Evolutionary conservation across 352 stramenopile genomes (phyloP).

Genomic region (Phytophthora pistaciae): DNA sequence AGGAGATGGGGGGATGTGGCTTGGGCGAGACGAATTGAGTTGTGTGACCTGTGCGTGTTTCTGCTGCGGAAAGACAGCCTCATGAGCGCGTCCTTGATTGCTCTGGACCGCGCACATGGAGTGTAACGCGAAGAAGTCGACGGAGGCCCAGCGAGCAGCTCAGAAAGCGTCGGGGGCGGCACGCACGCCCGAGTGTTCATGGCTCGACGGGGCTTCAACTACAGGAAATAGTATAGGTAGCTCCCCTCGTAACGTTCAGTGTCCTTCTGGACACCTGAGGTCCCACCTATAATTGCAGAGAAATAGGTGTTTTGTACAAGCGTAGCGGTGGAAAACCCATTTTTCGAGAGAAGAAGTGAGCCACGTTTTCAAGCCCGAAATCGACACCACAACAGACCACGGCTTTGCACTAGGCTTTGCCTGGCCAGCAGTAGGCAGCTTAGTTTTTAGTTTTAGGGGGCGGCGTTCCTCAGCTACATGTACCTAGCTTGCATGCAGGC

Average conservation of each 20-base stretch:
- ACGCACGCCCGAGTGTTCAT: conserved; percentile 14
- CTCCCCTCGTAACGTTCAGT: conserved; percentile 2
- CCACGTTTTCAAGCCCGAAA: too few relatives aligned
- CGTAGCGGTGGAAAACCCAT: too few relatives aligned
- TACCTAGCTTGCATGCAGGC: too few relatives aligned
- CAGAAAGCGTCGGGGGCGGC: conserved; percentile 22
- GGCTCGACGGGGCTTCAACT: neutral
- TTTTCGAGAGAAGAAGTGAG: too few relatives aligned
- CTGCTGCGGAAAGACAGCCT: conserved; percentile 4
- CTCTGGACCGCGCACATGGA: neutral
- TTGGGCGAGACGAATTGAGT: conserved; percentile 19
- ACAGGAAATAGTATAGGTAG: conserved; percentile 19
- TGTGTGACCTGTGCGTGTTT: conserved; percentile 28
- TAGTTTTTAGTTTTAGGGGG: too few relatives aligned
- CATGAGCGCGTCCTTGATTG: neutral
- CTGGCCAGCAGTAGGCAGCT: too few relatives aligned
- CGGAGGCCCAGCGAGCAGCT: conserved; percentile 8
- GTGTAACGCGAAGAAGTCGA: conserved; percentile 1
- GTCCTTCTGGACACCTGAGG: conserved; percentile 20
- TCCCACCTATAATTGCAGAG: conserved; percentile 7
- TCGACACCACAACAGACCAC: too few relatives aligned
- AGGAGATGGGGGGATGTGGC: conserved; percentile 6
- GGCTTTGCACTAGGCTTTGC: too few relatives aligned
- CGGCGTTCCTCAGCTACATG: too few relatives aligned
- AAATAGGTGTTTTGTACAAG: too few relatives aligned